Evolutionary conservation across 1,284 basidiomycete species (phyloP), one percentile per base, ranked within the genome.

Genomic region (Grifola frondosa): DNA sequence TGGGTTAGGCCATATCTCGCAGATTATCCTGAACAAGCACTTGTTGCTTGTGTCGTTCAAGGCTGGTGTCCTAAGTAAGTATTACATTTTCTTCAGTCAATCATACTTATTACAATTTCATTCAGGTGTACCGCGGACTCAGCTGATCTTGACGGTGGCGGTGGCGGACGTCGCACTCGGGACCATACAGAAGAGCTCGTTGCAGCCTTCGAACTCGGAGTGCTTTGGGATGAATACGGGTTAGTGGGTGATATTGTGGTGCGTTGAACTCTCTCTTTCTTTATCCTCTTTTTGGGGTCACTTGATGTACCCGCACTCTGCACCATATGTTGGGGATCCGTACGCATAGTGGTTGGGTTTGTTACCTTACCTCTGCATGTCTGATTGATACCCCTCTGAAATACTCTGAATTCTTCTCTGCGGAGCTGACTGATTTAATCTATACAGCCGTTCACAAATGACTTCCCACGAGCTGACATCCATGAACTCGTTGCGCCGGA

Each of bases 1-100:
- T 37, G 50, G 56, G 6, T 65, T 21, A 61, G 58, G 4, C 57
- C 59, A 6, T 61, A 60, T 36, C 60, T 65, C 20, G 56, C 58
- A 4, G 62, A 64, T 33, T 64, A 64, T 39, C 61, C 60, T 2
- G 59, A 64, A 35, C 63, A 64, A 40, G 53, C 42, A 0, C 29
- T 60, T 1, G 20, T 57, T 1, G 36, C 57, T 3, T 56, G 57
- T 33, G 46, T 59, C 24, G 52, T 62, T 9, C 52, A 61, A 40
- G 53, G 54, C 0, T 64, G 63, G 63, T 64, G 62, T 36, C 37
- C 58, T 4, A 37, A 34, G 60, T 64, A 37, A 32, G 50, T 52
- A 16, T n/a, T 11, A 17, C 10, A 12, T n/a, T 8, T 32, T 3
- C 16, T 41, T 10, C 13, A 28, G 15, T 30, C 15, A 13, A 20